Percentiles rank a stretch among this genome's conserved stretches.
These are phyloP conservation scores for Neurospora intermedia DNA, from an alignment of 495 filamentous ascomycete genomes.

Conservation along the genomic window DNA sequence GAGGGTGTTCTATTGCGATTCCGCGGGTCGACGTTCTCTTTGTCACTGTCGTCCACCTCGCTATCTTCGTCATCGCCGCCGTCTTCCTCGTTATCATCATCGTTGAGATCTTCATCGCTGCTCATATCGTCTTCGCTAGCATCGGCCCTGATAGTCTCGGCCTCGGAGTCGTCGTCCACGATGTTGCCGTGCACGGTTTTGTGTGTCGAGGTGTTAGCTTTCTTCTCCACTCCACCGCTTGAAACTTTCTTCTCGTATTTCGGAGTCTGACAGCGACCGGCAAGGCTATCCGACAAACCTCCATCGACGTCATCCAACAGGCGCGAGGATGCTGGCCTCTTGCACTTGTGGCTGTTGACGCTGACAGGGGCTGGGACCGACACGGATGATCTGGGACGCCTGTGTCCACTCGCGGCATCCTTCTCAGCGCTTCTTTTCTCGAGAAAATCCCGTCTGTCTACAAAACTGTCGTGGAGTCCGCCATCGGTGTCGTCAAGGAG, in stretches of 20 bases:
- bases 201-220: rapidly evolving
- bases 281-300: not conserved
- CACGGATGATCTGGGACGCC: not conserved
- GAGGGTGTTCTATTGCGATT: not conserved
- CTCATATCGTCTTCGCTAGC: not conserved
- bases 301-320: not conserved
- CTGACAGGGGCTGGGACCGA: rapidly evolving
- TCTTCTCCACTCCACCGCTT: not conserved
- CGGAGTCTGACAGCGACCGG: rapidly evolving
- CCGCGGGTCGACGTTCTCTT: not conserved
- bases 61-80: not conserved
- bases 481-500: not conserved
- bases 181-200: not conserved
- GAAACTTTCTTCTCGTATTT: not conserved
- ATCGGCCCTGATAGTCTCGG: not conserved
- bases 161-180: not conserved
- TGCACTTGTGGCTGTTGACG: not conserved
- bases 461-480: not conserved
- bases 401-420: too few species aligned
- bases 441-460: not conserved
- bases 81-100: not conserved
- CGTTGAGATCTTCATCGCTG: not conserved
- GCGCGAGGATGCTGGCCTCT: not conserved
- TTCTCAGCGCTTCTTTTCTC: rapidly evolving
- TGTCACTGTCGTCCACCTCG: not conserved